Conservation (phyloP, 208 protist genomes). For the Borovskyia barvae region DNA sequence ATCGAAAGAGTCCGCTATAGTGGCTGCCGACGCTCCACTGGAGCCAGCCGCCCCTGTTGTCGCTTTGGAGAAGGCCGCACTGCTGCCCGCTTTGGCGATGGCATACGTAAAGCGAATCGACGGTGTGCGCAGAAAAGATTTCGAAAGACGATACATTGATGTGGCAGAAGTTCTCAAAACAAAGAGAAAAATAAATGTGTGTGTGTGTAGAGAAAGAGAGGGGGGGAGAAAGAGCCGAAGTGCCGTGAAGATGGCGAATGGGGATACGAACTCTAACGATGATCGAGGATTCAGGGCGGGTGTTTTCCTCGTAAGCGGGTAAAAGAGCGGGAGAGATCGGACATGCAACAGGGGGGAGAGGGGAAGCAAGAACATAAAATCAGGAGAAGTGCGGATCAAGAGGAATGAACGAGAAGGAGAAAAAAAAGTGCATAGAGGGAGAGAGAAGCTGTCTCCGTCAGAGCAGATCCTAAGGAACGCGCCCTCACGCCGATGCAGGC, state of each 20-base stretch:
- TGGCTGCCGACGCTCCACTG: conserved; percentile 2
- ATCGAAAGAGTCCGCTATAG: conserved; percentile 37
- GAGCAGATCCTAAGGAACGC: too few relatives aligned
- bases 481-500: neutral
- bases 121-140: conserved; percentile 34
- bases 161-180: neutral
- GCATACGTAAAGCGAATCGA: conserved; percentile 80
- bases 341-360: too few relatives aligned
- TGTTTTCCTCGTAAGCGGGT: too few relatives aligned
- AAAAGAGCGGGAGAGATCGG: too few relatives aligned
- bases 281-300: too few relatives aligned
- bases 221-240: neutral
- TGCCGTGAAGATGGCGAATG: too few relatives aligned
- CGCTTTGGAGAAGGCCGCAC: neutral
- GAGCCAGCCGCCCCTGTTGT: neutral
- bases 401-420: neutral
- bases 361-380: neutral
- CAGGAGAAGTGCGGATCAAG: neutral
- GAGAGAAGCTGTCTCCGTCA: too few relatives aligned
- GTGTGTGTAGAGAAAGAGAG: neutral
- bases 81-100: conserved; percentile 48
- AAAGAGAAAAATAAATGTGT: neutral
- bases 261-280: too few relatives aligned
- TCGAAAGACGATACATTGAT: conserved; percentile 44
- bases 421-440: neutral